Base-by-base conservation (phyloP, 2,329 filamentous ascomycete species). In the Penicillium sp. region DNA sequence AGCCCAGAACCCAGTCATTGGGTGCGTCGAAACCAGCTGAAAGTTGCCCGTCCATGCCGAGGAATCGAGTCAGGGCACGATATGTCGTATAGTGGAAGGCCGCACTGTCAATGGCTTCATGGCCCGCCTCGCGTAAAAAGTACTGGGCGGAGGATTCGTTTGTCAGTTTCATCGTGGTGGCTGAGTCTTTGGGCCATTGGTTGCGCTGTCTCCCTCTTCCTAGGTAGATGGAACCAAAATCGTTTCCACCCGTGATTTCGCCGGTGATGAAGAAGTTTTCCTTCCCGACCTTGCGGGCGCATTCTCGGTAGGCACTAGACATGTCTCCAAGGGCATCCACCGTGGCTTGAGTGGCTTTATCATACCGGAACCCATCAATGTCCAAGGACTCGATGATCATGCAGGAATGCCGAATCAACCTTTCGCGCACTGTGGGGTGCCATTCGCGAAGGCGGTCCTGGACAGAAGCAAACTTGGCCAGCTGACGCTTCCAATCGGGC, bases 391-490 rank as follows among this genome's bases (percentile, higher is more conserved):
- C 70, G 53, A 87, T 84, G 30, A 82, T 74, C 67, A 87, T 81
- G 68, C 84, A 87, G 3, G 83, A 85, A 61, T 86, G 84, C 42
- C 79, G 79, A 61, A 82, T 80, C 57, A 87, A 71, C 60, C 82
- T 84, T 35, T 79, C 75, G n/a, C 79, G 73, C 0, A 86, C 84
- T 6, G 78, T 76, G 1, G 82, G 79, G 19, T 78, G 61, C 85
- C 85, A 88, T 63, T 86, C 84, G 53, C 85, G 79, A 2, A 88
- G 75, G 66, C 85, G 84, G 70, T 88, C 85, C 68, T 88, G 85
- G 2, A 87, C 84, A 46, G 81, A 84, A 45, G 84, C 83, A 68
- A 87, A 88, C 61, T 87, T 87, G 42, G 83, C 79, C 39, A 87
- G 74, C 65, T 87, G 81, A 65, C 82, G 81, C 63, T 84, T 73